Evolutionary conservation across 495 filamentous ascomycete species (phyloP).

Genomic region (Trichocladium uniseriatum): DNA sequence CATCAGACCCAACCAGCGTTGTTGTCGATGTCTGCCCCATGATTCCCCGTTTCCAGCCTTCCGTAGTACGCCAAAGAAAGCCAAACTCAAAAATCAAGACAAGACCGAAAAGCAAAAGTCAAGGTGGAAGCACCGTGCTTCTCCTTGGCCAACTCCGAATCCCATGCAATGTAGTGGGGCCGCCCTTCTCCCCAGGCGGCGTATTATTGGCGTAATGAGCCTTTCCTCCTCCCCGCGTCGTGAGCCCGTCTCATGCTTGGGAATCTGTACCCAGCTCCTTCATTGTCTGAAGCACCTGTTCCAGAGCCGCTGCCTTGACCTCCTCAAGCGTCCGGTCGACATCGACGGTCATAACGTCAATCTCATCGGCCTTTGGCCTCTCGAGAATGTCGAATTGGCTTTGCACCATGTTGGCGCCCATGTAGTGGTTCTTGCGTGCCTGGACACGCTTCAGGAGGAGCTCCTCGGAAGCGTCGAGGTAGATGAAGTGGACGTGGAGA

Average conservation of each 20-base stretch:
- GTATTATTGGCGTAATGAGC: constrained; percentile 5
- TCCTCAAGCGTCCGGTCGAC: constrained; percentile 55
- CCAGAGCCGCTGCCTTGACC: constrained; percentile 57
- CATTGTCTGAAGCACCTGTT: constrained; percentile 40
- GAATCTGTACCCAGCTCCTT: constrained; percentile 10
- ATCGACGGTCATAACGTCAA: constrained; percentile 76
- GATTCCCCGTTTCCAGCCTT: neutral
- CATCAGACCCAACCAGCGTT: neutral
- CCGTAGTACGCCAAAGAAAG: neutral
- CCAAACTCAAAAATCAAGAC: neutral
- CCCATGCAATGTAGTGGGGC: constrained; percentile 4
- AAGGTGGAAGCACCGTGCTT: neutral
- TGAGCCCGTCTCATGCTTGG: neutral
- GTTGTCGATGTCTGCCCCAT: neutral
- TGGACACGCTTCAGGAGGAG: constrained; percentile 65
- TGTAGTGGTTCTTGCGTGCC: constrained; percentile 75
- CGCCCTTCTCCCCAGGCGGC: neutral
- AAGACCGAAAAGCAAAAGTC: neutral
- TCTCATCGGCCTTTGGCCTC: constrained; percentile 66
- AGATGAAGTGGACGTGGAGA: constrained; percentile 85
- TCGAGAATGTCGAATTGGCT: constrained; percentile 83
- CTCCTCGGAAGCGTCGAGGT: constrained; percentile 68
- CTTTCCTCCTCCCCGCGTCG: neutral
- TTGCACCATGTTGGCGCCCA: constrained; percentile 96
- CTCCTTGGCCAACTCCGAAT: constrained; percentile 1